Percentiles rank a stretch among this genome's conserved stretches.
Evolutionary conservation across 306 rosid species (phyloP).

Genomic region (Erythrophleum fordii): DNA sequence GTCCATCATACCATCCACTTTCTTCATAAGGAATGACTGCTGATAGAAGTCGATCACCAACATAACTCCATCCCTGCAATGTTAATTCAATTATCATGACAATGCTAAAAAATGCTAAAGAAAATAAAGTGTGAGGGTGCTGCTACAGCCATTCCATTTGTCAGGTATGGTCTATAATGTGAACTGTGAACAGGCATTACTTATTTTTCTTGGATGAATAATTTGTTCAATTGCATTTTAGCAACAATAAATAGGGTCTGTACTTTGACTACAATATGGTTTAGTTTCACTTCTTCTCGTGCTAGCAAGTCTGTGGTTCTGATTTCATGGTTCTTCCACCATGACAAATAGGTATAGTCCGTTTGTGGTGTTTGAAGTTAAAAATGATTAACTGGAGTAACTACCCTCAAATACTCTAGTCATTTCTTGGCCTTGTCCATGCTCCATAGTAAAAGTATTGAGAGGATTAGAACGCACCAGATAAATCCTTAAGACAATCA

Average conservation of each 20-base stretch:
- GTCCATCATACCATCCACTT: slow-evolving; percentile 99
- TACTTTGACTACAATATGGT: not conserved
- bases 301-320: not conserved
- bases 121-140: slow-evolving; percentile 25
- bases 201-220: not conserved
- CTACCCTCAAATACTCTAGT: not conserved
- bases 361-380: not conserved
- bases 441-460: not conserved
- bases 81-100: slow-evolving; percentile 28
- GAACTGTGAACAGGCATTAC: slow-evolving; percentile 22
- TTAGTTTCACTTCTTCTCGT: not conserved
- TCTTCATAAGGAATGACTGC: slow-evolving; percentile 98
- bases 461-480: slow-evolving; percentile 62
- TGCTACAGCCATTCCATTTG: not conserved
- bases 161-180: not conserved
- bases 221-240: slow-evolving; percentile 6
- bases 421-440: slow-evolving; percentile 20
- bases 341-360: slow-evolving; percentile 14
- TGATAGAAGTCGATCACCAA: slow-evolving; percentile 94
- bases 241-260: slow-evolving; percentile 15
- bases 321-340: slow-evolving; percentile 4
- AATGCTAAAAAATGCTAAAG: not conserved
- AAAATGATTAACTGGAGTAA: not conserved
- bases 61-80: slow-evolving; percentile 97
- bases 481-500: slow-evolving; percentile 84